Evolutionary conservation across 2,329 filamentous ascomycete genomes (phyloP), one percentile per base, ranked within the genome.

Genomic region (Cladosporium sp.): DNA sequence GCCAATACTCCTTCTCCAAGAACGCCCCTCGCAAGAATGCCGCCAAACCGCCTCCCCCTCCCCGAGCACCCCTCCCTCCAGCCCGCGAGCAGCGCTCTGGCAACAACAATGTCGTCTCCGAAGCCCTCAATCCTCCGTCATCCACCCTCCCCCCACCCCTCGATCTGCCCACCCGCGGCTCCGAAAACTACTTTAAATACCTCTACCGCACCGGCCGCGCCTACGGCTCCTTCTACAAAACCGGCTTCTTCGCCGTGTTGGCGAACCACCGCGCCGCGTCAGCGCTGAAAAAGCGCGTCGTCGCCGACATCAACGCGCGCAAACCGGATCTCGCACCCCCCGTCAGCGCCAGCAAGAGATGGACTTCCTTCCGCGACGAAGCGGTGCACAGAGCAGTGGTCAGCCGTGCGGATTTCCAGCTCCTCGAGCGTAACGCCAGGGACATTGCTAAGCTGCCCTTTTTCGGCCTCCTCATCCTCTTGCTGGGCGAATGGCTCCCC

Each of bases 401-500:
- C 36, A 83, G 81, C 3, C 80, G 90, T 34, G 78, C 83, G 1
- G 80, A 88, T 54, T 86, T 85, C 70, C 84, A 91, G 57, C 77
- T 95, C 2, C 69, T 86, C 44, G 73, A 73, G 54, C 80, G 92
- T 52, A 84, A 83, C 37, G 73, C 75, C 37, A 80, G 86, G 61
- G 93, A 97, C 67, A 71, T 89, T 40, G 72, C 81, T n/a, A 84
- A 89, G 19, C 75, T 96, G 47, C 89, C 91, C 0, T 68, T 87
- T 1, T 96, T 99, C 65, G 84, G 75, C 0, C 54, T 95, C 3
- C 72, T 96, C 43, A 76, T 96, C 6, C 61, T 92, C 1, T 56
- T 95, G 13, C 88, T 87, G 65, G 92, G 90, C 20, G 92, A 97
- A 70, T 85, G 95, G 70, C 88, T 91, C 1, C 89, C 91, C 0